phyloP scores from a whole-genome alignment of 208 protist genomes.

The Cochliopodium minus region DNA sequence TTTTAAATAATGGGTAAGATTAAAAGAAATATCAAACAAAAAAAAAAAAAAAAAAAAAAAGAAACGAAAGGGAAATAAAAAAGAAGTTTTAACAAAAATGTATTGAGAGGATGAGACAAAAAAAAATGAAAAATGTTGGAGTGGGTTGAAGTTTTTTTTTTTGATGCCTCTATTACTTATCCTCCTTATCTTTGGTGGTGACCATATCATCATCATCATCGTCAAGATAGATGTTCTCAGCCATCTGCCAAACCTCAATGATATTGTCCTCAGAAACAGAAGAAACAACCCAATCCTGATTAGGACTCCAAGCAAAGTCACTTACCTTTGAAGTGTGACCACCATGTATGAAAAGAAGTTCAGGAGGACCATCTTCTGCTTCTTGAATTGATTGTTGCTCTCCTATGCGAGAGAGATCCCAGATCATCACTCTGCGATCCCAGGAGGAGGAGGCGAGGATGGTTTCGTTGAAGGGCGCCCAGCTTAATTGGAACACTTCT shows the following conservation, averaged over 20 bases:
- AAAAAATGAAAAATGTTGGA: too few species aligned
- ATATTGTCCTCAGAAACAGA: constrained; percentile 81
- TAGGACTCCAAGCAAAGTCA: constrained; percentile 67
- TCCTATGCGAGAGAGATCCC: constrained; percentile 61
- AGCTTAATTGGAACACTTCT: constrained; percentile 42
- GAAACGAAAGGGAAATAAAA: too few species aligned
- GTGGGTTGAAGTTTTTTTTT: too few species aligned
- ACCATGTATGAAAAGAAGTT: constrained; percentile 73
- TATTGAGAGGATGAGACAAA: too few species aligned
- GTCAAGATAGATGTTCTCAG: constrained; percentile 10
- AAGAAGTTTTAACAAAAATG: too few species aligned
- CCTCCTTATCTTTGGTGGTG: too few species aligned
- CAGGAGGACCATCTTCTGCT: constrained; percentile 53
- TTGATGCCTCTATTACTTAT: too few species aligned
- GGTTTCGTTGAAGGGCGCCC: constrained; percentile 42
- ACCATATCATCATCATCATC: background rate
- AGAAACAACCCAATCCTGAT: constrained; percentile 61
- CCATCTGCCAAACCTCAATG: constrained; percentile 79
- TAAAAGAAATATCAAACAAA: too few species aligned
- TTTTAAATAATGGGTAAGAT: too few species aligned
- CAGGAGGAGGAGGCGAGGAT: constrained; percentile 42
- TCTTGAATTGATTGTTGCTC: constrained; percentile 58
- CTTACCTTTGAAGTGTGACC: constrained; percentile 77
- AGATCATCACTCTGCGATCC: constrained; percentile 49
- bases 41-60: too few species aligned